Evolutionary conservation across 352 stramenopile genomes (phyloP).

Genomic region (Phytophthora vignae): DNA sequence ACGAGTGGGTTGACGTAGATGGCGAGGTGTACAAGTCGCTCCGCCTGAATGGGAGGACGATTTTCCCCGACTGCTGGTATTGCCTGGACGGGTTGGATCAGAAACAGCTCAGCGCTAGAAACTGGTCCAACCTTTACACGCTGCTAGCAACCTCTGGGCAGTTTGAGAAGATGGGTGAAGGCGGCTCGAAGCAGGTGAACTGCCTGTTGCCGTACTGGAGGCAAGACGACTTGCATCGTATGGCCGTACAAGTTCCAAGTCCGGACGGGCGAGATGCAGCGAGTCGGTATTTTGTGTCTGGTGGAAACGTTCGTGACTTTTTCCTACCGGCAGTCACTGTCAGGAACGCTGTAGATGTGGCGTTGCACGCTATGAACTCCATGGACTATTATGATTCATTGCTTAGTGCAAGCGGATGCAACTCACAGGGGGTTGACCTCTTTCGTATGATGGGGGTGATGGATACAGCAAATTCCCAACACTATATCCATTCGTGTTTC

Average conservation of each 20-base stretch:
- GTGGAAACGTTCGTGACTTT: conserved; percentile 16
- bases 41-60: too few species aligned
- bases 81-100: conserved; percentile 13
- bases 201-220: conserved; percentile 23
- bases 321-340: not conserved
- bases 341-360: too few species aligned
- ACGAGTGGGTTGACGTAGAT: not conserved
- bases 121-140: conserved; percentile 1
- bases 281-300: conserved; percentile 10
- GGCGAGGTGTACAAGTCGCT: conserved; percentile 1
- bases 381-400: too few species aligned
- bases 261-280: not conserved
- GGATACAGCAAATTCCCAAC: not conserved
- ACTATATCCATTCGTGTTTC: not conserved
- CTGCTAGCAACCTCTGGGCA: conserved; percentile 16
- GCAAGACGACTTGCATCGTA: not conserved
- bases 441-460: conserved; percentile 3
- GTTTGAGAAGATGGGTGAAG: not conserved
- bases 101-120: not conserved
- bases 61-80: conserved; percentile 2
- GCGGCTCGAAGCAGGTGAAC: not conserved
- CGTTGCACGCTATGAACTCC: too few species aligned
- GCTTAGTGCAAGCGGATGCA: too few species aligned
- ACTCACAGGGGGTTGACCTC: not conserved
- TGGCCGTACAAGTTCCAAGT: not conserved